Base-by-base conservation (phyloP, 2,329 filamentous ascomycete genomes). In the Trichoderma arundinaceum region DNA sequence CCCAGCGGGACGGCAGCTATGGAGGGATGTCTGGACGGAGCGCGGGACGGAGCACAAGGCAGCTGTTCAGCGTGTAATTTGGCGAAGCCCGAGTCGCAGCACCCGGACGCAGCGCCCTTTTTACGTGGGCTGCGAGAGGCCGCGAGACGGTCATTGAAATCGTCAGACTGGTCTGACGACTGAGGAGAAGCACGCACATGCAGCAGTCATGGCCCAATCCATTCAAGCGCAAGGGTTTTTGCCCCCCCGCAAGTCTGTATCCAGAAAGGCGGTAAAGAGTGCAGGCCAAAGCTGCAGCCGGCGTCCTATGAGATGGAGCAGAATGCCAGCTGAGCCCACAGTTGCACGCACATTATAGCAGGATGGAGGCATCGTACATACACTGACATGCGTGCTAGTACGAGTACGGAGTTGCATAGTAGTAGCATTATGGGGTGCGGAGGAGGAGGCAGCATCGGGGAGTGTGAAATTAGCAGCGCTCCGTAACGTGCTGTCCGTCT, bases 221-320 rank as follows among this genome's bases (percentile, higher is more conserved):
- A 49, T 57, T 49, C 12, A 39, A 49, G 41, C 35, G 43, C 53
- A 57, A 53, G 62, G 62, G 43, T 65, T 65, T 52, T 10, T 44
- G 53, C 38, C 62, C 62, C 62, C 53, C 62, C 44, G 44, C 53
- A 43, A 52, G 44, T 41, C 62, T 58, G 44, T 41, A 56, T 64
- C 33, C 53, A 65, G 53, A 65, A 65, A 65, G 62, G 62, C 62
- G 62, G 62, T 65, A 65, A 65, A 52, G 53, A 35, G 32, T 52
- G 53, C 53, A 59, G 44, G 51, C 10, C 28, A 44, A 22, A 52
- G 41, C 32, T 35, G 52, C 44, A 22, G 41, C 15, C 13, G 13
- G 15, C 12, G 38, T 35, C 48, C 52, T 48, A 49, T 56, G 41
- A 49, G 61, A 64, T 7, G 32, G 19, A 19, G 41, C 39, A 51